These are phyloP conservation scores for Steccherinum ochraceum DNA, from an alignment of 768 basidiomycete species.

Conservation along the genomic window DNA sequence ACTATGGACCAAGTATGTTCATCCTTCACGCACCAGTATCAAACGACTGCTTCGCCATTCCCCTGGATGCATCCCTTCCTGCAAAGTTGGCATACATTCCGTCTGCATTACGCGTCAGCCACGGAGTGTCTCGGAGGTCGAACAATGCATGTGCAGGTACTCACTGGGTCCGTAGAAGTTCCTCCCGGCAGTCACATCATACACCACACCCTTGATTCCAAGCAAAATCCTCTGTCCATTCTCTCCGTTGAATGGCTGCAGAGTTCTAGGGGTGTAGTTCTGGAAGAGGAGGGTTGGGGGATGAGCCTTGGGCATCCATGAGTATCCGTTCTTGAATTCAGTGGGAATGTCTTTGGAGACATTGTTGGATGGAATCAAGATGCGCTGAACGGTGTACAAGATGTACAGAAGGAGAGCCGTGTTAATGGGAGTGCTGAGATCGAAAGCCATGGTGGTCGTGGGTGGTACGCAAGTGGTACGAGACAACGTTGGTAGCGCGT, in stretches of 20 bases:
- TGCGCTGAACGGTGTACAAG: constrained; percentile 66
- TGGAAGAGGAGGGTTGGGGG: constrained; percentile 72
- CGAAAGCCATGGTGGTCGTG: constrained; percentile 28
- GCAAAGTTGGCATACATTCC: constrained; percentile 99
- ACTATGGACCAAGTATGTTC: background rate
- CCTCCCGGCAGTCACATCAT: constrained; percentile 86
- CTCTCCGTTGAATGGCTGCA: constrained; percentile 59
- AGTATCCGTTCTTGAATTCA: constrained; percentile 80
- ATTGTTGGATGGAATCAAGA: constrained; percentile 64
- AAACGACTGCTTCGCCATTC: constrained; percentile 98
- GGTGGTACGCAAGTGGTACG: no score
- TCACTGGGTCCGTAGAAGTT: constrained; percentile 94
- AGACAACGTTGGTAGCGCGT: no score
- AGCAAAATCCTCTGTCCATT: constrained; percentile 72
- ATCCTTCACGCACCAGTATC: constrained; percentile 57
- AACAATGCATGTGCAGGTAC: constrained; percentile 21
- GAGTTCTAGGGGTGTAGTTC: constrained; percentile 73
- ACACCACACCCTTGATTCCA: constrained; percentile 83
- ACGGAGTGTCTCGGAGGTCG: background rate
- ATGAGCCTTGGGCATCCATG: constrained; percentile 86
- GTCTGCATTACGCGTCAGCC: constrained; percentile 36
- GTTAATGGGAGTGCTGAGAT: constrained; percentile 68
- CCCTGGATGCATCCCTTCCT: constrained; percentile 89
- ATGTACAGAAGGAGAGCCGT: constrained; percentile 75
- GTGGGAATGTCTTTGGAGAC: constrained; percentile 44